Evolutionary conservation across 2,329 filamentous ascomycete species (phyloP).

Genomic region (Colletotrichum sp.): DNA sequence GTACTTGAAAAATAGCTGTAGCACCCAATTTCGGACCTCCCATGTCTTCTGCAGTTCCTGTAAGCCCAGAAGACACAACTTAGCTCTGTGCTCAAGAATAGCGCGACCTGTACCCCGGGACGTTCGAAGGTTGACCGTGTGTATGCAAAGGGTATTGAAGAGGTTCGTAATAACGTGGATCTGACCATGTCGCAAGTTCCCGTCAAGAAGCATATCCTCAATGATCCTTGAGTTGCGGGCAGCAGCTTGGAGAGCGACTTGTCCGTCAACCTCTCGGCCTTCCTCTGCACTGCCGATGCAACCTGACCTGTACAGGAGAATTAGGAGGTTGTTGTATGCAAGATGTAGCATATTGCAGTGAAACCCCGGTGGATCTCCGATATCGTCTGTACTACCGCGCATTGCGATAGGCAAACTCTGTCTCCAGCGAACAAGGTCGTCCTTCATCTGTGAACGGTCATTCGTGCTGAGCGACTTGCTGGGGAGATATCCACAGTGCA

Average conservation of each 20-base stretch:
- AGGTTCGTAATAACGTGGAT: neutral
- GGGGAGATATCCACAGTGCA: neutral
- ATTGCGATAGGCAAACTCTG: neutral
- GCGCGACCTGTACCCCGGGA: neutral
- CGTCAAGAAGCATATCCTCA: neutral
- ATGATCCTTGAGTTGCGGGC: neutral
- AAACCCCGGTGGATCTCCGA: neutral
- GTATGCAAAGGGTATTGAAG: neutral
- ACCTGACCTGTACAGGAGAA: neutral
- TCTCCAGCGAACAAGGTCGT: neutral
- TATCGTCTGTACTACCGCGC: neutral
- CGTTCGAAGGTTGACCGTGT: neutral
- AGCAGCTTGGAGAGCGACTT: neutral
- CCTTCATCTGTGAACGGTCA: neutral
- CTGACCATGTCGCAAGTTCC: neutral
- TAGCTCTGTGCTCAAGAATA: neutral
- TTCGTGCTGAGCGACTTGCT: neutral
- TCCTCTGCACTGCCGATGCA: neutral
- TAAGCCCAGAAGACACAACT: neutral
- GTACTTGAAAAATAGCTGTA: neutral
- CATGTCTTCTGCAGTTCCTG: neutral
- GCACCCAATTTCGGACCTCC: neutral
- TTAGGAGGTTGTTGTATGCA: neutral
- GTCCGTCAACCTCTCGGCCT: neutral
- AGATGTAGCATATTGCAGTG: neutral